Percentiles rank a stretch among this genome's conserved stretches.
Evolutionary conservation across 768 basidiomycete species (phyloP).

Genomic region (Asterophora parasitica): DNA sequence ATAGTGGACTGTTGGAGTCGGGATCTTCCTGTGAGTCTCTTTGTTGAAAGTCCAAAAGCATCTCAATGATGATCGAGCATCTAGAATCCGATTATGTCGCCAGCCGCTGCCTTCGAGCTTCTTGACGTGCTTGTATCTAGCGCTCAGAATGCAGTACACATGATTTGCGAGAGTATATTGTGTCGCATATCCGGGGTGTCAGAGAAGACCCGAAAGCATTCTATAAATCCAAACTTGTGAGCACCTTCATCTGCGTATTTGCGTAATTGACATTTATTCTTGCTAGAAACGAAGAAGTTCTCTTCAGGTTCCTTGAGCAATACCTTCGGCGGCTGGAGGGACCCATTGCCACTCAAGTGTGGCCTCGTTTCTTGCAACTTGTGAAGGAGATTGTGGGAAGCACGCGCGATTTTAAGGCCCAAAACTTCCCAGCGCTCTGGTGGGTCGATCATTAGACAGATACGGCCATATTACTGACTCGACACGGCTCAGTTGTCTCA

Average conservation of each 20-base stretch:
- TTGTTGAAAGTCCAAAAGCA: not conserved
- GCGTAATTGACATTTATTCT: constrained; percentile 1
- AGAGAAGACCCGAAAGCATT: constrained; percentile 58
- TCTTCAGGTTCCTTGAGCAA: constrained; percentile 87
- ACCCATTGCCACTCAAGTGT: constrained; percentile 89
- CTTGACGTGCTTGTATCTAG: constrained; percentile 79
- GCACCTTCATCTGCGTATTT: constrained; percentile 16
- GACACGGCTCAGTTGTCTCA: constrained; percentile 52
- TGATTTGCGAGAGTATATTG: constrained; percentile 81
- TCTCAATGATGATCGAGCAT: constrained; percentile 7
- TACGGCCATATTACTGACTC: not conserved
- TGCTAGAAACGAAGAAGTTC: constrained; percentile 56
- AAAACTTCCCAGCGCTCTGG: constrained; percentile 72
- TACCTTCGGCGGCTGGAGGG: constrained; percentile 84
- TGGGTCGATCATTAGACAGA: constrained; percentile 28
- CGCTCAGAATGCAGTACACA: constrained; percentile 82
- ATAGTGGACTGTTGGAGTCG: constrained; percentile 79
- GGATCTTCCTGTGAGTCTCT: constrained; percentile 41
- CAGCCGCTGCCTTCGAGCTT: constrained; percentile 68
- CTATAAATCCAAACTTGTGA: constrained; percentile 65
- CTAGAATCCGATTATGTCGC: constrained; percentile 34
- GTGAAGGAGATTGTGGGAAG: constrained; percentile 71
- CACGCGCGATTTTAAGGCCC: constrained; percentile 63
- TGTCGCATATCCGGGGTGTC: constrained; percentile 49
- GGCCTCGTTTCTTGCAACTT: constrained; percentile 73